Percentiles rank a stretch among this genome's conserved stretches.
These are phyloP conservation scores for Anisodus tanguticus DNA, from an alignment of 257 asterid genomes.

Conservation along the genomic window DNA sequence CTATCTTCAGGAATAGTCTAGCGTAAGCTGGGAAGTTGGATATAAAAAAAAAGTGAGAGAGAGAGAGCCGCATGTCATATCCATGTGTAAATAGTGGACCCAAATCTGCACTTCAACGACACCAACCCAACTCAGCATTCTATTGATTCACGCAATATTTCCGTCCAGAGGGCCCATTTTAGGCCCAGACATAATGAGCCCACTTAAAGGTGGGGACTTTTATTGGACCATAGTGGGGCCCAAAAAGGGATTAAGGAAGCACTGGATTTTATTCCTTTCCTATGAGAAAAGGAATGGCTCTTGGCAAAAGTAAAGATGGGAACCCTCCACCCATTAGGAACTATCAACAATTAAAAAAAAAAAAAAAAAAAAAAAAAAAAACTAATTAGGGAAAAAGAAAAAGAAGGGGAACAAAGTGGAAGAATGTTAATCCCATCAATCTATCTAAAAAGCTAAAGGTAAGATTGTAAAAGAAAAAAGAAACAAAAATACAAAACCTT, in stretches of 20 bases:
- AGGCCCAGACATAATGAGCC: slow-evolving; percentile 47
- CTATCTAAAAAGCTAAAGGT: slow-evolving; percentile 46
- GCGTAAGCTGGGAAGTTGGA: no score
- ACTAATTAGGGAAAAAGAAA: slow-evolving; percentile 16
- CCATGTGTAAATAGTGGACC: slow-evolving; percentile 69
- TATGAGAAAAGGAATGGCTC: slow-evolving; percentile 60
- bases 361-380: slow-evolving; percentile 18
- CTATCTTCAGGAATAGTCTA: no score
- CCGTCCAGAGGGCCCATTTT: slow-evolving; percentile 41
- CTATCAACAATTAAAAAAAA: not conserved
- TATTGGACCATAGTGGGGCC: slow-evolving; percentile 45
- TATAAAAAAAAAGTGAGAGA: not conserved
- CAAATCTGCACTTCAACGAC: slow-evolving; percentile 56
- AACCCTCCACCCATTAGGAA: slow-evolving; percentile 57
- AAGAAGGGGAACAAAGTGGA: slow-evolving; percentile 73
- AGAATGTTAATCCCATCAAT: slow-evolving; percentile 74
- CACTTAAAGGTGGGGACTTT: slow-evolving; percentile 36
- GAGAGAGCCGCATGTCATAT: slow-evolving; percentile 23
- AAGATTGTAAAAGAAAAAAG: slow-evolving; percentile 21
- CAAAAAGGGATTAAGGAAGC: slow-evolving; percentile 44
- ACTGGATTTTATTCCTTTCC: slow-evolving; percentile 57
- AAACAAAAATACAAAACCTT: slow-evolving; percentile 8
- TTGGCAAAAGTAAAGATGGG: slow-evolving; percentile 49
- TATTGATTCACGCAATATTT: slow-evolving; percentile 56
- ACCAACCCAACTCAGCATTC: slow-evolving; percentile 70